Evolutionary conservation across 768 basidiomycete species (phyloP).

Genomic region (Dacryopinax primogenitus): DNA sequence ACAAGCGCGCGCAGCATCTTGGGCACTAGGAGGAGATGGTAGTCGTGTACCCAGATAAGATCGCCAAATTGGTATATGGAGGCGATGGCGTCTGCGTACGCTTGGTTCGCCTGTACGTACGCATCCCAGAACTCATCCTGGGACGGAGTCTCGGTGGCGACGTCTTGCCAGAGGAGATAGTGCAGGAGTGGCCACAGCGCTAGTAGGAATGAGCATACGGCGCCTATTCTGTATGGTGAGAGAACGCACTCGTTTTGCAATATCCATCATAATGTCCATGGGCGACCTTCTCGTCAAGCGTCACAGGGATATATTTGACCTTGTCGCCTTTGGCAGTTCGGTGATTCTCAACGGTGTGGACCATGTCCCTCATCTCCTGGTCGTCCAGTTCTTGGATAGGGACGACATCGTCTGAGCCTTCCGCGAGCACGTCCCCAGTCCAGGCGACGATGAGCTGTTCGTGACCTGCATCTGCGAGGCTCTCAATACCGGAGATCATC

Average conservation of each 20-base stretch:
- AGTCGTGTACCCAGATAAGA: slow-evolving; percentile 88
- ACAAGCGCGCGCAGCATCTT: slow-evolving; percentile 63
- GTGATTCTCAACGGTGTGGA: slow-evolving; percentile 50
- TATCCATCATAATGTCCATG: slow-evolving; percentile 95
- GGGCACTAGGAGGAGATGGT: slow-evolving; percentile 87
- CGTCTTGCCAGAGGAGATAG: slow-evolving; percentile 96
- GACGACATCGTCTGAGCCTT: slow-evolving; percentile 34
- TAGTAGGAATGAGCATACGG: slow-evolving; percentile 24
- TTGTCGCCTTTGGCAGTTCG: slow-evolving; percentile 44
- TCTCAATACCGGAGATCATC: slow-evolving; percentile 86
- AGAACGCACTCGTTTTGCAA: slow-evolving; percentile 73
- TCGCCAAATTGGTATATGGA: slow-evolving; percentile 72
- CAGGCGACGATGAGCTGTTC: slow-evolving; percentile 89
- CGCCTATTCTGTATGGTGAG: slow-evolving; percentile 8
- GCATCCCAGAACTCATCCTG: slow-evolving; percentile 62
- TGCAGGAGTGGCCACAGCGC: slow-evolving; percentile 97
- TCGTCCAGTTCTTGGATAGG: slow-evolving; percentile 40
- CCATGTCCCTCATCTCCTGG: slow-evolving; percentile 53
- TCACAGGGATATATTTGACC: slow-evolving; percentile 75
- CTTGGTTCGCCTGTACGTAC: slow-evolving; percentile 71
- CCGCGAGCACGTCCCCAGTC: slow-evolving; percentile 67
- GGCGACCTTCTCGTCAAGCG: slow-evolving; percentile 78
- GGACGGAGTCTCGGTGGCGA: slow-evolving; percentile 76
- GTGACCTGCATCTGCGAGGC: slow-evolving; percentile 58
- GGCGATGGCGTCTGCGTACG: slow-evolving; percentile 46